A percentile compares a stretch with the other conserved stretches of the same genome.
Conservation (phyloP, 768 basidiomycete species). For the Russula griseocarnosa region DNA sequence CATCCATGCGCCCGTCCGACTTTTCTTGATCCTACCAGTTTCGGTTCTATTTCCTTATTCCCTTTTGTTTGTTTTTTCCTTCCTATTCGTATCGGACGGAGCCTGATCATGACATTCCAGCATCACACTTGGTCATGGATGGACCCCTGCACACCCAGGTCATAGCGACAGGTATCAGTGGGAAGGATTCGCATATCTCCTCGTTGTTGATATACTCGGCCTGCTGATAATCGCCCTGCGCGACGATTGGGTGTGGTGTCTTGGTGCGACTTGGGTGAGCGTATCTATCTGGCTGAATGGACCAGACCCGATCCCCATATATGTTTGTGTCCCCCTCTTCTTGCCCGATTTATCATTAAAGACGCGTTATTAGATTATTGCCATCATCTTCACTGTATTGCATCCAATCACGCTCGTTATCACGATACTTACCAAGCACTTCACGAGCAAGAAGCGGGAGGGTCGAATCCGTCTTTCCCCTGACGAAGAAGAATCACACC, state of each 20-base stretch:
- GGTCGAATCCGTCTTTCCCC: slow-evolving; percentile 45
- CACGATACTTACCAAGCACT: slow-evolving; percentile 40
- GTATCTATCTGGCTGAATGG: slow-evolving; percentile 56
- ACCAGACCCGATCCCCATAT: slow-evolving; percentile 63
- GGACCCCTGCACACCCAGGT: slow-evolving; percentile 48
- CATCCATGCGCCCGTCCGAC: slow-evolving; percentile 83
- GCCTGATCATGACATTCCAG: slow-evolving; percentile 36
- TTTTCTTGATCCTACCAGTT: slow-evolving; percentile 54
- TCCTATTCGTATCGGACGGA: neutral
- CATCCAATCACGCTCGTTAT: slow-evolving; percentile 59
- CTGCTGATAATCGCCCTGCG: slow-evolving; percentile 52
- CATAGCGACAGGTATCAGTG: slow-evolving; percentile 61
- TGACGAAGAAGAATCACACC: slow-evolving; percentile 34
- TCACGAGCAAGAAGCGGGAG: slow-evolving; percentile 31
- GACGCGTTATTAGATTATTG: slow-evolving; percentile 45
- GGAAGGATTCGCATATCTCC: slow-evolving; percentile 67
- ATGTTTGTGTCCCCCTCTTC: slow-evolving; percentile 42
- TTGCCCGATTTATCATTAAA: neutral
- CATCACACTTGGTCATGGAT: slow-evolving; percentile 64
- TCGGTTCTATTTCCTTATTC: slow-evolving; percentile 58
- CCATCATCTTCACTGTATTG: slow-evolving; percentile 58
- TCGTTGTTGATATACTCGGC: slow-evolving; percentile 52
- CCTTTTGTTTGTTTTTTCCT: slow-evolving; percentile 44
- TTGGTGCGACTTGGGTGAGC: slow-evolving; percentile 71
- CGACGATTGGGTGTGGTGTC: slow-evolving; percentile 70